A percentile compares a stretch with the other conserved stretches of the same genome.
These are phyloP conservation scores for Phytophthora sp. DNA, from an alignment of 352 stramenopile genomes.

Conservation along the genomic window DNA sequence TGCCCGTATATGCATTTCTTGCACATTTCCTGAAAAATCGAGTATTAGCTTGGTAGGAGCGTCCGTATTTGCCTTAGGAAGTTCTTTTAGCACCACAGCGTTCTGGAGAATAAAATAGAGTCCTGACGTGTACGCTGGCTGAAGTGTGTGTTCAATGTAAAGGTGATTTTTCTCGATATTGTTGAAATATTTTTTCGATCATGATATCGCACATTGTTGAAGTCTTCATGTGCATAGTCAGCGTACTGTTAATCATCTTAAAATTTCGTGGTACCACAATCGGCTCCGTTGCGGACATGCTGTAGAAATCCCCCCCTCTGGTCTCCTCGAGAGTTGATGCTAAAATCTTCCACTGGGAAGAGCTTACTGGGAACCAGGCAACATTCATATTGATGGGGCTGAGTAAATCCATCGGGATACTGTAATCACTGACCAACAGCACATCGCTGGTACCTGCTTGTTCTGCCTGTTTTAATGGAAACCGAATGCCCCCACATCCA, in stretches of 20 bases:
- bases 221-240: slow-evolving; percentile 3
- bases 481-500: slow-evolving; percentile 4
- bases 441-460: not conserved
- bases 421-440: slow-evolving; percentile 1
- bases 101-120: slow-evolving; percentile 49
- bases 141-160: slow-evolving; percentile 46
- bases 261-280: slow-evolving; percentile 13
- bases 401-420: slow-evolving; percentile 1
- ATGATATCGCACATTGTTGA: not conserved
- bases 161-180: slow-evolving; percentile 42
- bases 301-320: slow-evolving; percentile 1
- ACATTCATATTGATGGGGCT: slow-evolving; percentile 17
- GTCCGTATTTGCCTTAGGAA: not conserved
- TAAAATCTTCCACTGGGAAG: slow-evolving; percentile 5
- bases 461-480: not conserved
- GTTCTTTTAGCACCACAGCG: slow-evolving; percentile 12
- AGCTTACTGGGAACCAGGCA: not conserved
- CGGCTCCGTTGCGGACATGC: not conserved
- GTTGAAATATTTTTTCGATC: slow-evolving; percentile 4
- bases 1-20: slow-evolving; percentile 15
- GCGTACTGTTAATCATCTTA: slow-evolving; percentile 10
- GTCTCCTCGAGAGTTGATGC: slow-evolving; percentile 11
- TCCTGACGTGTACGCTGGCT: slow-evolving; percentile 39
- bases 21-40: slow-evolving; percentile 10
- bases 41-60: not conserved